Evolutionary conservation across 2,329 filamentous ascomycete species (phyloP).

Genomic region (Pseudogymnoascus pannorum): DNA sequence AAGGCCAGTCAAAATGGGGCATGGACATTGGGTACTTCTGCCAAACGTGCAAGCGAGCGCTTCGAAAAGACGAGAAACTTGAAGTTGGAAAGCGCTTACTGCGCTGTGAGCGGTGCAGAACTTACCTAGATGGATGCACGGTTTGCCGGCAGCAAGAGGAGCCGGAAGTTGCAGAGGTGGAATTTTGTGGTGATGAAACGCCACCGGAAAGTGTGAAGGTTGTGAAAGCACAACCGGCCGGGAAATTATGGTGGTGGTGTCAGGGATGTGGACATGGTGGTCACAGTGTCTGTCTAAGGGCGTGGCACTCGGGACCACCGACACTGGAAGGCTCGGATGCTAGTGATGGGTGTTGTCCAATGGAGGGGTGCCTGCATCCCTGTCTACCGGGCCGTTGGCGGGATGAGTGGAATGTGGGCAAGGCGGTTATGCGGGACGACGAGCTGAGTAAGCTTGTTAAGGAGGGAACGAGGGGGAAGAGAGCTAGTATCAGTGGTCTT

Average conservation of each 20-base stretch:
- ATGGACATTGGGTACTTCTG: slow-evolving; percentile 48
- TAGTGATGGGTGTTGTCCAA: slow-evolving; percentile 51
- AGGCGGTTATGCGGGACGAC: slow-evolving; percentile 27
- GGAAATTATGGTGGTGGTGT: slow-evolving; percentile 53
- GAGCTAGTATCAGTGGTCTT: slow-evolving; percentile 12
- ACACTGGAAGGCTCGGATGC: slow-evolving; percentile 27
- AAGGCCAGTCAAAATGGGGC: slow-evolving; percentile 47
- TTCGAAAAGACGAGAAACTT: slow-evolving; percentile 38
- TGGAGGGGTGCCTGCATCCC: slow-evolving; percentile 58
- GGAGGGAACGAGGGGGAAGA: slow-evolving; percentile 20
- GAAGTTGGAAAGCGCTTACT: slow-evolving; percentile 41
- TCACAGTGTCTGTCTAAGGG: slow-evolving; percentile 50
- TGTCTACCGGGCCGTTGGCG: slow-evolving; percentile 53
- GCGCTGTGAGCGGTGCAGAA: slow-evolving; percentile 49
- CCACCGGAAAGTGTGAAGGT: slow-evolving; percentile 12
- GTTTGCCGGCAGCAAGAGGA: slow-evolving; percentile 44
- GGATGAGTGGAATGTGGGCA: slow-evolving; percentile 34
- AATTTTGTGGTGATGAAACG: slow-evolving; percentile 23
- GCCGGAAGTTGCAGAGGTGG: slow-evolving; percentile 36
- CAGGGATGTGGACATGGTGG: slow-evolving; percentile 56
- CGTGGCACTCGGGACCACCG: slow-evolving; percentile 43
- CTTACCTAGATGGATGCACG: slow-evolving; percentile 48
- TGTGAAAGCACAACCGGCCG: neutral
- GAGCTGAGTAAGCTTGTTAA: slow-evolving; percentile 26
- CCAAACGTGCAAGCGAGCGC: slow-evolving; percentile 43